Evolutionary conservation across 148 eudicot species (phyloP).

Genomic region (Vaccinium macrocarpon): DNA sequence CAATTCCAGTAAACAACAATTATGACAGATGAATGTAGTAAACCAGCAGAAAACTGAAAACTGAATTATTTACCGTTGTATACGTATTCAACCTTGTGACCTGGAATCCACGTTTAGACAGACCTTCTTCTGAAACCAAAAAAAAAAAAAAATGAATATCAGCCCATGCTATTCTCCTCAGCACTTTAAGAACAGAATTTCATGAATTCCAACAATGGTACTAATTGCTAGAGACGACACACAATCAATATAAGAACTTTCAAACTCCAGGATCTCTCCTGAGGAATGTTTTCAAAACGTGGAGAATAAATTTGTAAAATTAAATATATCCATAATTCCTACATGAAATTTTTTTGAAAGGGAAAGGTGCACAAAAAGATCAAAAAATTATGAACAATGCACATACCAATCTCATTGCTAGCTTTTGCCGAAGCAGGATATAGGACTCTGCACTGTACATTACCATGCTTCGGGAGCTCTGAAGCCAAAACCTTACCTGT

Average conservation of each 20-base stretch:
- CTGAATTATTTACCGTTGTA: constrained; percentile 59
- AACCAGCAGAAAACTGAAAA: not conserved
- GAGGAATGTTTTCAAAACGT: not conserved
- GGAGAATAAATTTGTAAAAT: not conserved
- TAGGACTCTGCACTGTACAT: constrained; percentile 53
- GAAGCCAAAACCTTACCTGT: constrained; percentile 81
- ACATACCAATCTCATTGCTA: constrained; percentile 70
- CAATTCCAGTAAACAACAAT: not conserved
- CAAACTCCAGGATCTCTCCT: not conserved
- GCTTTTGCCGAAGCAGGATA: constrained; percentile 98
- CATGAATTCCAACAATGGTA: not conserved
- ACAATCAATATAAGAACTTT: not conserved
- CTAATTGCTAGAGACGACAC: not conserved
- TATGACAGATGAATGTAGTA: not conserved
- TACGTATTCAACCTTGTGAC: constrained; percentile 92
- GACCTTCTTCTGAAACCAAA: constrained; percentile 70
- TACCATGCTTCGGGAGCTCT: constrained; percentile 68
- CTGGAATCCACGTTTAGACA: constrained; percentile 75
- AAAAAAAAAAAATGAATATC: constrained; percentile 6
- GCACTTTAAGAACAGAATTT: not conserved
- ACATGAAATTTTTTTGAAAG: not conserved
- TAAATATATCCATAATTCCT: not conserved
- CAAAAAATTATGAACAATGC: not conserved
- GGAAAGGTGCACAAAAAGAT: not conserved
- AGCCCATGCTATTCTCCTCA: not conserved